Evolutionary conservation across 1,139 yeast genomes (phyloP).

Genomic region (Saccharomyces hybrid): DNA sequence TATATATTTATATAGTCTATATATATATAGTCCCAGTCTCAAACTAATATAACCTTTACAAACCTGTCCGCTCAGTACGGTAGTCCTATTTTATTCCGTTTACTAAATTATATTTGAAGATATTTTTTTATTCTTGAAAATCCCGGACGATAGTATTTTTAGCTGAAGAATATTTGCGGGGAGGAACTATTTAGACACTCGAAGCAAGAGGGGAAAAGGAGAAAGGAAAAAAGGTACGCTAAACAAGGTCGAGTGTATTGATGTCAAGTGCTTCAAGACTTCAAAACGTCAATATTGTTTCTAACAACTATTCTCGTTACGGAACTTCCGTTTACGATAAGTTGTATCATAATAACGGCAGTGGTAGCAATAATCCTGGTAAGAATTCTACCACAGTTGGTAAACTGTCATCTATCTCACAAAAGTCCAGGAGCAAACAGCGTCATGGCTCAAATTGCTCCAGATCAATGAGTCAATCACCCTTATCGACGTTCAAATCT

Average conservation of each 20-base stretch:
- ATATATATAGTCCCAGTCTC: background rate
- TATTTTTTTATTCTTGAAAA: background rate
- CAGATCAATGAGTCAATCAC: background rate
- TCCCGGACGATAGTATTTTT: background rate
- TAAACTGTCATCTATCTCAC: background rate
- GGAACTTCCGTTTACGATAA: constrained; percentile 27
- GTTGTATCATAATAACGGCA: constrained; percentile 14
- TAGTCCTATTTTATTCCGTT: background rate
- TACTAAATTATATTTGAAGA: background rate
- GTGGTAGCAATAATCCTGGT: background rate
- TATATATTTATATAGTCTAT: background rate
- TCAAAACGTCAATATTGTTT: constrained; percentile 19
- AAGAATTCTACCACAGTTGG: constrained; percentile 1
- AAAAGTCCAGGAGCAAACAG: background rate
- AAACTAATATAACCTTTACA: background rate
- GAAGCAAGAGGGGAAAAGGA: background rate
- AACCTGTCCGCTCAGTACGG: background rate
- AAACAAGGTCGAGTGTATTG: background rate
- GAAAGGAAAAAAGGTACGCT: background rate
- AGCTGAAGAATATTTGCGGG: background rate
- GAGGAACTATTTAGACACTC: background rate
- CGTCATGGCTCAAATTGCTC: background rate
- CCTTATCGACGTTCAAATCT: background rate
- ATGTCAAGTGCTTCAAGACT: background rate
- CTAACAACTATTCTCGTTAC: constrained; percentile 26